Base-by-base conservation (phyloP, 768 basidiomycete species). In the Thelephora aurantiotincta region DNA sequence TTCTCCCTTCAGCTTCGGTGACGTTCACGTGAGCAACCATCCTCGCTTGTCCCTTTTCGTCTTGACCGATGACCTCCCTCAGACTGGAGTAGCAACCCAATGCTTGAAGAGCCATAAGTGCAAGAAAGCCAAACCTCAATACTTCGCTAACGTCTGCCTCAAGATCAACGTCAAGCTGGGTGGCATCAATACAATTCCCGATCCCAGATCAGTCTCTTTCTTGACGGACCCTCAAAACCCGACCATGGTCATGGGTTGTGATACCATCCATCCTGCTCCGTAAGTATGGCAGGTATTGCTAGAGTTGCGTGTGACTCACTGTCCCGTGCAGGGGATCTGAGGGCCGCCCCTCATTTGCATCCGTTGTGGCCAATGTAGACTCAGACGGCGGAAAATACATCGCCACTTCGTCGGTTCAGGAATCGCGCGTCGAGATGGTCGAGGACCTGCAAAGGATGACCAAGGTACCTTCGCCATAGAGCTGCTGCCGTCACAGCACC, bases 141-240 rank as follows among this genome's bases (percentile, higher is more conserved):
- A 88, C 54, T 89, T 71, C 50, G 86, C 86, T 0, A 90, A 89
- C 51, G 80, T 88, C 5, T 78, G 75, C 53, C 60, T 89, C 30
- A 89, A 89, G 85, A 71, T 89, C 54, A 89, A 89, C 51, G 86
- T 86, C 16, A 89, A 90, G 59, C 68, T 89, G 0, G 87, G 86
- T 12, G 87, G 87, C 1, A 82, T 88, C 58, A 90, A 90, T 58
- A 74, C 77, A 1, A 69, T 90, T 26, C 86, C 85, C 0, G 81
- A 85, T 45, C 71, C 81, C 0, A 65, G 71, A 11, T 80, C 80
- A 0, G 80, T 83, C 1, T 67, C 73, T 0, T 70, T 75, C 6
- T 65, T 90, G 9, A 75, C 77, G 0, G 85, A 90, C 55, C 74
- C 78, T 1, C 68, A 73, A 23, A 75, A 78, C 54, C 87, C 86